These are phyloP conservation scores for Euphorbia celastroides DNA, from an alignment of 441 rosid species.

Conservation along the genomic window DNA sequence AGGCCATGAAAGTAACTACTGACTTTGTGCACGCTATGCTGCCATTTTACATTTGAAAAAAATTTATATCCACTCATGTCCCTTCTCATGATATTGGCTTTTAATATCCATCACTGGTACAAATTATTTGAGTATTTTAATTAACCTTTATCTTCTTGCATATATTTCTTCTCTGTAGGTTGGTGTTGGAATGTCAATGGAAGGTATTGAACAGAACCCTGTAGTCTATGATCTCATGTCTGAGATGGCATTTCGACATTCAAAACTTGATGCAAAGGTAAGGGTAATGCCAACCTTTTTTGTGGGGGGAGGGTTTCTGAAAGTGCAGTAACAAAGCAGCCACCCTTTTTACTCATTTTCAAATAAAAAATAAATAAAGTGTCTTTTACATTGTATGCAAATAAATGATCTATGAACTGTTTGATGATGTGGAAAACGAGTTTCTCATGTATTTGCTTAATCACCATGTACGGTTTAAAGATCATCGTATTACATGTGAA, in stretches of 20 bases:
- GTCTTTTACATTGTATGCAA: not conserved
- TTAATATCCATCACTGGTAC: no score
- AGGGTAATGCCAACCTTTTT: not conserved
- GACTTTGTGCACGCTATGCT: no score
- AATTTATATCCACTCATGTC: not conserved
- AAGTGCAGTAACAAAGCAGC: not conserved
- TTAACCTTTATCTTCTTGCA: slow-evolving; percentile 1
- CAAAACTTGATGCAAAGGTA: slow-evolving; percentile 55
- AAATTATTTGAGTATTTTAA: not conserved
- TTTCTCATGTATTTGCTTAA: not conserved
- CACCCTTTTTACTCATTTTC: not conserved
- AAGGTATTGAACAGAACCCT: slow-evolving; percentile 77
- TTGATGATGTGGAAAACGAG: not conserved
- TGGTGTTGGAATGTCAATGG: slow-evolving; percentile 76
- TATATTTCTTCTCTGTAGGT: slow-evolving; percentile 34
- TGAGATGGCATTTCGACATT: slow-evolving; percentile 62
- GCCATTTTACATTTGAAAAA: not conserved
- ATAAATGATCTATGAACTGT: not conserved
- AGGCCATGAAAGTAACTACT: no score
- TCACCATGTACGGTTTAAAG: not conserved
- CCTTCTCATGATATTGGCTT: not conserved
- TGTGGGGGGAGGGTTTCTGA: not conserved
- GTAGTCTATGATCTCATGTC: slow-evolving; percentile 70
- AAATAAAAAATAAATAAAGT: not conserved
- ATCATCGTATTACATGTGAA: not conserved